Evolutionary conservation across 805 yeast genomes (phyloP), one percentile per base, ranked within the genome.

Genomic region (Candida lessepsii): DNA sequence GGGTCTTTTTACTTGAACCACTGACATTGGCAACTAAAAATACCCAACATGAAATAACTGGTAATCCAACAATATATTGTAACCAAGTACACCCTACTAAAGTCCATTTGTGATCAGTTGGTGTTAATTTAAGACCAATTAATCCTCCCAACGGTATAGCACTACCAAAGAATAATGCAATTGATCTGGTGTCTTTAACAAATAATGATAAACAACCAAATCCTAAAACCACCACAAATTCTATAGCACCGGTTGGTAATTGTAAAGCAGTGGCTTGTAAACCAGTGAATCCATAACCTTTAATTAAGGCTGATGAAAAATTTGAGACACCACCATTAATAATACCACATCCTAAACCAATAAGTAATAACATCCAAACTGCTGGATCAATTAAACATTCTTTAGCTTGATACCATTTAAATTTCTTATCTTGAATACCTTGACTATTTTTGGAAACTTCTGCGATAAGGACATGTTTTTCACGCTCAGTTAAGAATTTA

Each of bases 231-330:
- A 37, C 50, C 40, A 49, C 48, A 32, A 55, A 53, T 35, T 55
- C 60, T 36, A 58, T 50, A 3, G 61, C 61, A 6, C 60, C 57
- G 2, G 56, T 50, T 8, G 60, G 61, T 35, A 57, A 42, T 40
- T 57, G 58, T 33, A 58, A 47, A 5, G 54, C 55, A 6, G 65
- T 59, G 9, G 63, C 46, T 14, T 52, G 38, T 30, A 63, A 45
- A 2, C 63, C 53, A 28, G 49, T 43, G 49, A 57, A 67, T 1
- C 70, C 70, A 45, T 59, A 65, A 17, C 61, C 58, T 32, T 44
- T 45, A 16, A 68, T 49, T 21, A 67, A 44, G 9, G 67, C 55
- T 28, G 52, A 47, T 10, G 49, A 44, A 42, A 56, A 58, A 40
- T 56, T 56, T 3, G 58, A 51, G 11, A 47, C 45, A 3, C 61